Base-by-base conservation (phyloP, 208 protist species). In the Leishmania lainsoni region DNA sequence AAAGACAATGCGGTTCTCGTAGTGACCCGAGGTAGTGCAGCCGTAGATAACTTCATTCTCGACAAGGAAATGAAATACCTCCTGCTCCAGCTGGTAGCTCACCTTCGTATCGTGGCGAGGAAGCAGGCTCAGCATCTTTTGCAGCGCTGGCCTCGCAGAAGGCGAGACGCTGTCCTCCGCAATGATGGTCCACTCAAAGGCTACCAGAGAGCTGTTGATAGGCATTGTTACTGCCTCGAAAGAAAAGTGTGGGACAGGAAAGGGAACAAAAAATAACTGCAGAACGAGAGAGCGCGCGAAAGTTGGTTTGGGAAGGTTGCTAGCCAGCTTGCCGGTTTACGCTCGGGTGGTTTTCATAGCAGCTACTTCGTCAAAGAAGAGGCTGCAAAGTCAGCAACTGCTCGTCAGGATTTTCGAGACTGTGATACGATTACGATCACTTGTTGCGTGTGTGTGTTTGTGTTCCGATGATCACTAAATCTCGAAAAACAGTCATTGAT, bases 21-120 rank as follows among this genome's bases (percentile, higher is more conserved):
- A 93, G 29, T 89, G 76, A 12, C 52, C 81, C 4, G 87, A 83
- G 14, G 93, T 90, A 1, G 91, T 79, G 84, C 94, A 97, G 10
- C 89, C 86, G 74, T 95, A 98, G 26, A 94, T 85, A 45, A 97
- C 87, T 69, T 93, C 90, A 61, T 97, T 94, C 79, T 98, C 93
- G 49, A 98, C 84, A 6, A 96, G 65, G 83, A 95, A 98, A 78
- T 98, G 95, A 77, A 90, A 96, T 22, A 91, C 86, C 32, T 88
- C 83, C 45, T 84, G 74, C 48, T 93, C 91, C 72, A 95, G 93
- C 72, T 95, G 89, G 73, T 96, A 98, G 75, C 89, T 95, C 48
- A 94, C 89, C 68, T 94, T 94, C 0, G 87, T 88, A 74, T 97
- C 92, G 42, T 94, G 84, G 3, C 90, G 77, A 42, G 95, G 93